Percentiles rank a stretch among this genome's conserved stretches.
These are phyloP conservation scores for Gracilaria vermiculophylla DNA, from an alignment of 23 red algal species.

Conservation along the genomic window DNA sequence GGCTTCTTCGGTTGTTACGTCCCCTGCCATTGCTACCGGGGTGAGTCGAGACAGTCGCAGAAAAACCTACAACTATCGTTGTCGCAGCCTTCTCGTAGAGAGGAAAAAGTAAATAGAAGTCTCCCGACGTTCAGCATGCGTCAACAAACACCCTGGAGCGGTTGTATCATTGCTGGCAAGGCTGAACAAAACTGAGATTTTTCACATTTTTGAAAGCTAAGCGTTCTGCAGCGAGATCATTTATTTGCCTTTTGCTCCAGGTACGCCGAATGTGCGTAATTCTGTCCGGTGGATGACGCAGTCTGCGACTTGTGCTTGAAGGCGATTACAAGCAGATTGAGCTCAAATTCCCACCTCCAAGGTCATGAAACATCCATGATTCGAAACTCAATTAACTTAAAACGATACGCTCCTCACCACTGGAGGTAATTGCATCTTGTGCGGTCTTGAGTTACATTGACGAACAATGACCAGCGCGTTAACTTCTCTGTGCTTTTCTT, in stretches of 20 bases:
- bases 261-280: no score
- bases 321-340: neutral
- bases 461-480: neutral
- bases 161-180: neutral
- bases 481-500: constrained; percentile 4
- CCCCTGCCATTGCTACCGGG: neutral
- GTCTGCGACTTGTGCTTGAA: no score
- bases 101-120: no score
- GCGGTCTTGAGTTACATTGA: neutral
- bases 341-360: neutral
- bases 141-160: neutral
- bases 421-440: neutral
- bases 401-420: no score
- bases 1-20: constrained; percentile 41
- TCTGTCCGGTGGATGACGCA: no score
- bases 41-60: no score
- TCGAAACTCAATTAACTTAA: neutral
- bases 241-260: neutral
- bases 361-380: neutral
- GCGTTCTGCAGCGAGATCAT: constrained; percentile 6
- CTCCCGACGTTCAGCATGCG: neutral
- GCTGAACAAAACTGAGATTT: neutral
- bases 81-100: no score
- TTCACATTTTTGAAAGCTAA: neutral
- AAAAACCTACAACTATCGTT: no score